Conservation (phyloP, 768 basidiomycete genomes). For the Cystobasidium tubakii region DNA sequence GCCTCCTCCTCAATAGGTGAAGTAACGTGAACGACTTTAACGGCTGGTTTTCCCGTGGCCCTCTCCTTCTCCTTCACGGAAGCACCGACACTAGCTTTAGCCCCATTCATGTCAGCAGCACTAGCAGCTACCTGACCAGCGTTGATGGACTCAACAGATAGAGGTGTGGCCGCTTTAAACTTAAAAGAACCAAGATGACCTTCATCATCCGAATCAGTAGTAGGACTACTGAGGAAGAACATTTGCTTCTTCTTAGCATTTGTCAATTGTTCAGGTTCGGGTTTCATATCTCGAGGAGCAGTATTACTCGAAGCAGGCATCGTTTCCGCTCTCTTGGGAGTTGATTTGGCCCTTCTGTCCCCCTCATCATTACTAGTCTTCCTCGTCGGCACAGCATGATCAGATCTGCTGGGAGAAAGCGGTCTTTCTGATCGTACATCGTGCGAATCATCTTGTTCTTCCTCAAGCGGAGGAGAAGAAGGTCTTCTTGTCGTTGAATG, state of each 20-base stretch:
- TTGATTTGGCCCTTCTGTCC: background rate
- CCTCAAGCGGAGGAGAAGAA: slow-evolving; percentile 1
- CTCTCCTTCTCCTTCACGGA: background rate
- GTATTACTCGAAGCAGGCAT: background rate
- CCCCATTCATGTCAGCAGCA: background rate
- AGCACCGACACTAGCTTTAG: background rate
- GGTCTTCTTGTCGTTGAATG: slow-evolving; percentile 5
- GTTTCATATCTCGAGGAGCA: slow-evolving; percentile 8
- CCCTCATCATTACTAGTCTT: background rate
- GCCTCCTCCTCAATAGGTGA: background rate
- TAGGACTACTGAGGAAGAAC: slow-evolving; percentile 33
- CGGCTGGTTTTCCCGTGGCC: background rate
- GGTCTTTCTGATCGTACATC: too few relatives aligned
- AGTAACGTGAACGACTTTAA: background rate
- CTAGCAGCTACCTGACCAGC: background rate
- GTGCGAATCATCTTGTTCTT: background rate
- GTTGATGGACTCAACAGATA: background rate
- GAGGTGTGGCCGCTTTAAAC: background rate
- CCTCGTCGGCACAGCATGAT: background rate
- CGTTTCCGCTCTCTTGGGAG: background rate
- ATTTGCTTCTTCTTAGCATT: slow-evolving; percentile 32
- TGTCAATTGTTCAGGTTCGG: slow-evolving; percentile 11
- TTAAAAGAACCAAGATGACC: background rate
- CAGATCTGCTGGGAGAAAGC: background rate
- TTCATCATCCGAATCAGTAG: slow-evolving; percentile 34